phyloP scores from a whole-genome alignment of 2,329 filamentous ascomycete species.

The Pestalotiopsis sp. region DNA sequence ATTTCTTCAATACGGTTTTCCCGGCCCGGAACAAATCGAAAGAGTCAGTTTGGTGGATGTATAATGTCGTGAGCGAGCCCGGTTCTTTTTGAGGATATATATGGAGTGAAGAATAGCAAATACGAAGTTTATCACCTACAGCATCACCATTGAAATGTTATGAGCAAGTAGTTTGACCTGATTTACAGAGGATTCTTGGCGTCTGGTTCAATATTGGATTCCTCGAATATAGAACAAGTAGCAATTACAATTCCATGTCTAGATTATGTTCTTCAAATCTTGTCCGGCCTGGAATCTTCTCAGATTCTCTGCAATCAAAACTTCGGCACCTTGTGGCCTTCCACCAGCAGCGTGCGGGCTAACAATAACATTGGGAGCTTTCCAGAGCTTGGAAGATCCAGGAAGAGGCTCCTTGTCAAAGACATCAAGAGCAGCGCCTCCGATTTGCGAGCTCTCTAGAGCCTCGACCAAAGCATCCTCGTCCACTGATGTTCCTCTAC shows the following conservation, averaged over 20 bases:
- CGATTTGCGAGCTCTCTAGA: conserved; percentile 44
- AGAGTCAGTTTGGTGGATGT: too few species aligned
- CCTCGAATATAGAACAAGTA: too few species aligned
- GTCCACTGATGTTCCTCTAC: conserved; percentile 50
- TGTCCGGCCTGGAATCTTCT: conserved; percentile 61
- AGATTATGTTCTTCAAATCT: conserved; percentile 57
- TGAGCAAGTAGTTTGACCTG: too few species aligned
- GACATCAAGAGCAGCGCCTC: conserved; percentile 53
- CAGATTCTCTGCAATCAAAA: conserved; percentile 63
- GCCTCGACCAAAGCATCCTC: conserved; percentile 51
- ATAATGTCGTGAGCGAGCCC: too few species aligned
- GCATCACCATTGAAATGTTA: too few species aligned
- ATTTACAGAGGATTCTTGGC: too few species aligned
- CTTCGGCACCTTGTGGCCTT: conserved; percentile 62
- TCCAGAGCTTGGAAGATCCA: conserved; percentile 47
- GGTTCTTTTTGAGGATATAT: too few species aligned
- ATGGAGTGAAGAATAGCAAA: too few species aligned
- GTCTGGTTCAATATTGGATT: too few species aligned
- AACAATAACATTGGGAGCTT: conserved; percentile 53
- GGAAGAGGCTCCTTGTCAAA: conserved; percentile 41
- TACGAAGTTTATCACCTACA: too few species aligned
- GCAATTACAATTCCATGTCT: not conserved
- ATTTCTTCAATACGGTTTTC: too few species aligned
- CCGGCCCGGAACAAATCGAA: too few species aligned
- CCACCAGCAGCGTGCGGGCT: conserved; percentile 63